Base-by-base conservation (phyloP, 2,329 filamentous ascomycete genomes). In the Herpotrichia juniperi region DNA sequence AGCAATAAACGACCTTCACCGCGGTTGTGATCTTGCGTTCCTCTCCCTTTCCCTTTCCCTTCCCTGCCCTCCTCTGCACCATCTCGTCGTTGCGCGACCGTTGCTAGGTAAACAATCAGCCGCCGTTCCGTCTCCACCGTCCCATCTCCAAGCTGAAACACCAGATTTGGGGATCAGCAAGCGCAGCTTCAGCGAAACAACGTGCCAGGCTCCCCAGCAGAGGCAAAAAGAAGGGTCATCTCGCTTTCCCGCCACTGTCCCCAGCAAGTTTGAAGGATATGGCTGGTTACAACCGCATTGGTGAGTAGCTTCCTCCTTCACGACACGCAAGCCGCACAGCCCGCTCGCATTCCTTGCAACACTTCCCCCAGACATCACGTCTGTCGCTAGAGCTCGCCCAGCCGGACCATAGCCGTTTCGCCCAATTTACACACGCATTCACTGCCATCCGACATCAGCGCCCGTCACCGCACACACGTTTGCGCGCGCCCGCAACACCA, bases 231-330 rank as follows among this genome's bases (percentile, higher is more conserved):
- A n/a, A n/a, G 37, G 48, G 53, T 53, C 37, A 59, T 59, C 39
- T 54, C 55, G 59, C 52, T 57, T 53, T 56, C 55, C 57, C 50
- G 45, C 49, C 31, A 43, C 46, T 47, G 37, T 35, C 37, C 37
- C 42, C 30, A 32, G 58, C 48, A 50, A 54, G 51, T 56, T 24
- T 51, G 49, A 63, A 32, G 53, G 57, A 39, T 52, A 72, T 73
- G 70, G 66, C 68, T 53, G 60, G 61, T 53, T 74, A 74, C 60
- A 72, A 74, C 46, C 61, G 69, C 57, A 57, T 74, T 37, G 71
- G 71, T 74, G 56, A 62, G 71, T 71, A 52, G 46, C 37, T 46
- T 42, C 35, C 43, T 25, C 39, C 39, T 46, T 51, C 51, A 57
- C 54, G 50, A 50, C 55, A 42, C 42, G n/a, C 17, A 12, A 10